Conservation (phyloP, 2,329 filamentous ascomycete species). For the Blastomyces emzantsi region DNA sequence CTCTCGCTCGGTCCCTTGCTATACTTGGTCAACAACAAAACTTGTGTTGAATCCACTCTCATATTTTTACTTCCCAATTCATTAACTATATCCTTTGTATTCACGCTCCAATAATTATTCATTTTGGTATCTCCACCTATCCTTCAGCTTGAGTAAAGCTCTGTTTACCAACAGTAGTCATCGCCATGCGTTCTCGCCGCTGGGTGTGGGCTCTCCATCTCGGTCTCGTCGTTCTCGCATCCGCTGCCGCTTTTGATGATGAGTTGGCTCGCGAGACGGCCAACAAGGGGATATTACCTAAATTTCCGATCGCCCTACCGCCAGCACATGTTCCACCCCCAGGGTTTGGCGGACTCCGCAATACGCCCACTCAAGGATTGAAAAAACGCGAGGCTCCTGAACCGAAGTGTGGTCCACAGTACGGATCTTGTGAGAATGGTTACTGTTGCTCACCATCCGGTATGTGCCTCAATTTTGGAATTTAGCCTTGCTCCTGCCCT, state of each 20-base stretch:
- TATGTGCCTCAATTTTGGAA: constrained; percentile 14
- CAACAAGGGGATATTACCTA: neutral
- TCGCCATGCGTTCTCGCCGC: neutral
- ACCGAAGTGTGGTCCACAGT: constrained; percentile 28
- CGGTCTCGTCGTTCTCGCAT: neutral
- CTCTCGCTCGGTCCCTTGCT: neutral
- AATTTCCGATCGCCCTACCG: constrained; percentile 11
- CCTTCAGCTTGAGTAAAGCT: neutral
- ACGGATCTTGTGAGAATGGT: constrained; percentile 27
- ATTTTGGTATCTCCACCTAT: neutral
- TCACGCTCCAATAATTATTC: neutral
- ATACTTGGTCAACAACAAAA: neutral
- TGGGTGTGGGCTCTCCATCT: constrained; percentile 5
- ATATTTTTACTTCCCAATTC: neutral
- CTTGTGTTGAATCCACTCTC: constrained; percentile 12
- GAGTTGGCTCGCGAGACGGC: neutral
- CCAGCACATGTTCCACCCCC: constrained; percentile 11
- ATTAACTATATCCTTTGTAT: neutral
- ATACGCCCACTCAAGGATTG: neutral
- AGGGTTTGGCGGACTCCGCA: constrained; percentile 10
- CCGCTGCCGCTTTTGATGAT: neutral
- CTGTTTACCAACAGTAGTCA: neutral
- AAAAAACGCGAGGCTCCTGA: constrained; percentile 5
- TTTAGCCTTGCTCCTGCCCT: neutral
- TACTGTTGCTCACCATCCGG: constrained; percentile 35